Base-by-base conservation (phyloP, 306 rosid genomes). In the Rubus idaeus region DNA sequence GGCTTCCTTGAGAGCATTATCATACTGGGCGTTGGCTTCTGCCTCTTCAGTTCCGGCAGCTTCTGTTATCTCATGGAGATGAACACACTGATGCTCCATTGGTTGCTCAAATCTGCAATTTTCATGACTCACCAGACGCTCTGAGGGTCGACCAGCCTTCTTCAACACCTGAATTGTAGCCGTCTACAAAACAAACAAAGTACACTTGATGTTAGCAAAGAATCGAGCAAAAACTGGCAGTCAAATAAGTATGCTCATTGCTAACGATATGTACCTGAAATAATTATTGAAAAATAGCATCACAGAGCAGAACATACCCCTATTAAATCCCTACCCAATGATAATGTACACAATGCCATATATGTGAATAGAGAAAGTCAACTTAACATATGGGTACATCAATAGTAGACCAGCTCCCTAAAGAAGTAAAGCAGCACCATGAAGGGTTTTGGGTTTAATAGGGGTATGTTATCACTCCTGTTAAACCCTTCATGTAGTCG, bases 41-140 rank as follows among this genome's bases (percentile, higher is more conserved):
- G 96, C 98, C 77, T 94, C 98, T 79, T 94, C 96, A 1, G 95
- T 94, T 52, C 97, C 97, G 0, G 91, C 82, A 75, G 91, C 91
- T 74, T 90, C 97, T 0, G 98, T 91, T 68, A 91, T 94, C 87
- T 91, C 96, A 46, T 84, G 91, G 47, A 91, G 89, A 71, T 87
- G 93, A 55, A 89, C 87, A 23, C 98, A 94, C 69, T 89, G 90
- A 73, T 90, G 98, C 81, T 89, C 88, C 70, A 61, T 77, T 44
- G 94, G 87, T 68, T 89, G 88, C 67, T 87, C 81, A 77, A 68
- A 89, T 79, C 68, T 90, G 89, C 97, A 91, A 49, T 94, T 88
- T 70, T 90, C 93, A 67, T 94, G 98, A 84, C 94, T 91, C 75
- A 91, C 93, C 70, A 81, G 68, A 56, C 94, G 88, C 78, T 90